Percentiles rank a stretch among this genome's conserved stretches.
These are phyloP conservation scores for Marasmius oreades DNA, from an alignment of 1,284 basidiomycete genomes.

Conservation along the genomic window DNA sequence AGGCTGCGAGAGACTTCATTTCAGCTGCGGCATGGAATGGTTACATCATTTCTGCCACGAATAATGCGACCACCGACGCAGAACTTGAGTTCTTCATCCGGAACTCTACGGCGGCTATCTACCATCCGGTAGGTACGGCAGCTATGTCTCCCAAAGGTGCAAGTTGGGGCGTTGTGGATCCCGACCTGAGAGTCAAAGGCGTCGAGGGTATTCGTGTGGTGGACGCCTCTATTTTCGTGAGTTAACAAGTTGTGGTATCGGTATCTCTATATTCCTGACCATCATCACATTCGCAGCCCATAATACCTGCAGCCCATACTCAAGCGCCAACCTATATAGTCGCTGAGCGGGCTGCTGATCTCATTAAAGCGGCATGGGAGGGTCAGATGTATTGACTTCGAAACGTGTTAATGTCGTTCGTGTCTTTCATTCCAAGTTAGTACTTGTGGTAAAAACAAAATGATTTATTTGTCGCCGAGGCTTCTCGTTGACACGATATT, in stretches of 20 bases:
- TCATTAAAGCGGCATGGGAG: too few species aligned
- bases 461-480: too few species aligned
- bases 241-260: not conserved
- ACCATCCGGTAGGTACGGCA: constrained; percentile 16
- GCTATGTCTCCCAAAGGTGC: constrained; percentile 14
- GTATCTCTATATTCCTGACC: too few species aligned
- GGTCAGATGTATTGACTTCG: constrained; percentile 5
- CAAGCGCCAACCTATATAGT: constrained; percentile 8
- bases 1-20: constrained; percentile 14
- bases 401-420: not conserved
- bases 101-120: constrained; percentile 9
- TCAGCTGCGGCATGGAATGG: constrained; percentile 16
- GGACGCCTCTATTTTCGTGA: constrained; percentile 19
- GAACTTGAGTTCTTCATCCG: constrained; percentile 15
- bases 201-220: constrained; percentile 17
- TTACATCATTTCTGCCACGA: constrained; percentile 10
- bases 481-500: too few species aligned
- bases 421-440: too few species aligned
- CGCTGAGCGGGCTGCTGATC: constrained; percentile 9
- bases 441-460: too few species aligned
- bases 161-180: constrained; percentile 16
- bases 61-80: constrained; percentile 8
- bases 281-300: not conserved
- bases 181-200: constrained; percentile 19
- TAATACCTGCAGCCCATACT: too few species aligned